Conservation (phyloP, 805 yeast species). For the Ogataea paraovalis region DNA sequence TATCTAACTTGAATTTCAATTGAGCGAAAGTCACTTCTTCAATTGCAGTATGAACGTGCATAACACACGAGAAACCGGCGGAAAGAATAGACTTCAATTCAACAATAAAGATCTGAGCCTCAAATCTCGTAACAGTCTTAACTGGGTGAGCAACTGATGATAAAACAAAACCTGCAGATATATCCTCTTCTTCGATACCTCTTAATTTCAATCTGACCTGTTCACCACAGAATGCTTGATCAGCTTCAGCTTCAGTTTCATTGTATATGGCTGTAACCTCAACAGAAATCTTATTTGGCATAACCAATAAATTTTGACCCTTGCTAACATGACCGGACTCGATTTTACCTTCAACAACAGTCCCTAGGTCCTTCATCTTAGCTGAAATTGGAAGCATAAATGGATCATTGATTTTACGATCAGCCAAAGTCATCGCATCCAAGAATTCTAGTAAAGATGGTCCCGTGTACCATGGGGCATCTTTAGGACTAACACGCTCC, state of each 20-base stretch:
- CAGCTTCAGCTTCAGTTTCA: constrained; percentile 94
- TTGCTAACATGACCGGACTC: constrained; percentile 92
- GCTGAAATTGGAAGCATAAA: constrained; percentile 95
- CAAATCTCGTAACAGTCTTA: constrained; percentile 83
- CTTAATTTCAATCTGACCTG: constrained; percentile 90
- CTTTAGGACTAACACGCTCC: constrained; percentile 66
- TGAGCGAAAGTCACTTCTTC: constrained; percentile 86
- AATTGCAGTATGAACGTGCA: constrained; percentile 98
- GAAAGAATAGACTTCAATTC: constrained; percentile 93
- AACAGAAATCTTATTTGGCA: constrained; percentile 86
- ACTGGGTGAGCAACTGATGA: constrained; percentile 86
- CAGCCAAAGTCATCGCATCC: constrained; percentile 74
- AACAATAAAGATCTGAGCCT: constrained; percentile 95
- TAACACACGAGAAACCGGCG: constrained; percentile 94
- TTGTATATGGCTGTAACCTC: constrained; percentile 87
- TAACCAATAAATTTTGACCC: constrained; percentile 67
- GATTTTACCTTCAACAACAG: constrained; percentile 96
- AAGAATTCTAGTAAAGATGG: constrained; percentile 88
- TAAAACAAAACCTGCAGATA: constrained; percentile 85
- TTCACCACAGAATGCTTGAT: constrained; percentile 89
- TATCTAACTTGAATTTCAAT: constrained; percentile 88
- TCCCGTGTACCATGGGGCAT: constrained; percentile 92
- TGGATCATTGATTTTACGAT: constrained; percentile 89
- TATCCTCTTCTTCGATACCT: constrained; percentile 97
- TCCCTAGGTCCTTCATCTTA: constrained; percentile 95